phyloP scores from a whole-genome alignment of 495 filamentous ascomycete genomes.

The Aspergillus baeticus region DNA sequence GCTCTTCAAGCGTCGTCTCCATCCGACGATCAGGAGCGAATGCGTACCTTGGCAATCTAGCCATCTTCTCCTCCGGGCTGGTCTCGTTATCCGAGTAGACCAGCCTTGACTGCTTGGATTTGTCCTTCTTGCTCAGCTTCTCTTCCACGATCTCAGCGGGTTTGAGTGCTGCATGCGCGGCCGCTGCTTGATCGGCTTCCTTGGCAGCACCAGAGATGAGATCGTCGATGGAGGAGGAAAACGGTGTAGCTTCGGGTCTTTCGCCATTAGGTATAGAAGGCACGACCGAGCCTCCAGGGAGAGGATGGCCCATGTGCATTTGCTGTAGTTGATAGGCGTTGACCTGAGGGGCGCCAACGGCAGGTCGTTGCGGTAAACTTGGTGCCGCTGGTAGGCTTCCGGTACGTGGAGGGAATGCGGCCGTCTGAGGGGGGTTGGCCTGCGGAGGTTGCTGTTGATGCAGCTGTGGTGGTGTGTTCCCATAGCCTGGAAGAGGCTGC shows the following conservation, averaged over 20 bases:
- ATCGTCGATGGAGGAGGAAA: constrained; percentile 61
- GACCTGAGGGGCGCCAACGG: constrained; percentile 54
- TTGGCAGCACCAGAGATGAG: constrained; percentile 48
- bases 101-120: constrained; percentile 67
- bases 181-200: constrained; percentile 33
- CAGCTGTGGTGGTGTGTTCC: constrained; percentile 30
- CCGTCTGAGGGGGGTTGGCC: constrained; percentile 39
- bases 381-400: constrained; percentile 54
- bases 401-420: constrained; percentile 43
- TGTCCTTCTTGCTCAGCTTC: constrained; percentile 63
- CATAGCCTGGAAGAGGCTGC: constrained; percentile 30
- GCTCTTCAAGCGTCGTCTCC: constrained; percentile 36
- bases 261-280: constrained; percentile 40
- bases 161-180: constrained; percentile 17
- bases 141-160: constrained; percentile 41
- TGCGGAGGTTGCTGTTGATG: constrained; percentile 40
- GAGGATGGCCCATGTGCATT: constrained; percentile 60
- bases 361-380: constrained; percentile 63
- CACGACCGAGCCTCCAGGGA: constrained; percentile 17
- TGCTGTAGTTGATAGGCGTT: constrained; percentile 61
- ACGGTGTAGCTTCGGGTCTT: constrained; percentile 22
- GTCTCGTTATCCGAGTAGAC: constrained; percentile 74
- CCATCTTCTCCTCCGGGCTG: constrained; percentile 88
- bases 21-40: constrained; percentile 53
- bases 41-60: constrained; percentile 71